Base-by-base conservation (phyloP, 78 protist genomes). In the Tieghemostelium lacteum region DNA sequence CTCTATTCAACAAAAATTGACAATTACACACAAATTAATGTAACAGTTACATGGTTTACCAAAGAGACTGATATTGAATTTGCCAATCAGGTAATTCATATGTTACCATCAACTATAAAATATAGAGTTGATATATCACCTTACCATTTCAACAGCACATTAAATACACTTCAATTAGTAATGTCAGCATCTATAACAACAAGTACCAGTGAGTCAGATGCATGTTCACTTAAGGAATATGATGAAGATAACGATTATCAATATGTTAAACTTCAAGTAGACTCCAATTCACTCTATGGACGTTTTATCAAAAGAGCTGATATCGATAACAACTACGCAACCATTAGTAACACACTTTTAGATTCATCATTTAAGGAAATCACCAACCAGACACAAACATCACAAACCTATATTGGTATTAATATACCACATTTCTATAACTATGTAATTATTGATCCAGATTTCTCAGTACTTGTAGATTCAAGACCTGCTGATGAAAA, bases 91-190 rank as follows among this genome's bases (percentile, higher is more conserved):
- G 19, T 16, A 3, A 1, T 60, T 2, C 20, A 45, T 1, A 74
- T 74, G 85, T 22, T 19, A 0, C 85, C 85, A 57, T 36, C 40
- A 5, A 39, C 85, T 12, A 36, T n/a, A n/a, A n/a, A n/a, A n/a
- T n/a, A n/a, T n/a, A n/a, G n/a, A n/a, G n/a, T n/a, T n/a, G n/a
- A n/a, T 75, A 0, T 62, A 75, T 20, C 62, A 75, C 61, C 40
- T 2, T 75, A 75, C 20, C 17, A 5, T 0, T 75, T 75, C 45
- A 3, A 39, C 0, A 22, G 36, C 24, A 31, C 31, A 16, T 42
- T 75, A 0, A 62, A 60, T 16, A 62, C 36, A 10, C 40, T 75
- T 2, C 86, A 75, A 62, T 29, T 75, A 3, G 62, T 75, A 4
- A 39, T 73, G 40, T 58, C 69, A 8, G 49, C 83, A 29, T 24